A percentile compares a stretch with the other conserved stretches of the same genome.
These are phyloP conservation scores for Plectosphaerella sp. DNA, from an alignment of 2,329 filamentous ascomycete genomes.

Conservation along the genomic window DNA sequence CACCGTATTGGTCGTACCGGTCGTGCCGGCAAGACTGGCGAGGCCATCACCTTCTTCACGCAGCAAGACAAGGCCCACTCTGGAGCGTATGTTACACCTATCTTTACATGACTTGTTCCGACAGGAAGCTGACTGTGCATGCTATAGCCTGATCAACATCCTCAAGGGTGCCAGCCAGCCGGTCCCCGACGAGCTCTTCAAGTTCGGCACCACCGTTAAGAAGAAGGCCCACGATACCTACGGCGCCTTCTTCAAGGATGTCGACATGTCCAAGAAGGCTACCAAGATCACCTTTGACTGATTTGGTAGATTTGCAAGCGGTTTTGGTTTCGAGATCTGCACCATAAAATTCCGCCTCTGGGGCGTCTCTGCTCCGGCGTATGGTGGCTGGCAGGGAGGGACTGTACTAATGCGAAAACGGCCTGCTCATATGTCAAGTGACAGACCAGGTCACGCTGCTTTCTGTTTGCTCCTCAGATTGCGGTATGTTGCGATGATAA, in stretches of 20 bases:
- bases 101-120: not conserved
- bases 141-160: slow-evolving; percentile 77
- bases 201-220: slow-evolving; percentile 97
- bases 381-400: too few relatives aligned
- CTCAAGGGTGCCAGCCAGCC: slow-evolving; percentile 88
- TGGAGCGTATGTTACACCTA: slow-evolving; percentile 63
- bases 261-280: slow-evolving; percentile 75
- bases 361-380: too few relatives aligned
- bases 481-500: slow-evolving; percentile 36
- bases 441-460: slow-evolving; percentile 5
- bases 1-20: slow-evolving; percentile 95
- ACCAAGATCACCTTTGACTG: slow-evolving; percentile 90
- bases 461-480: slow-evolving; percentile 7
- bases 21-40: slow-evolving; percentile 81
- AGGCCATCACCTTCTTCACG: slow-evolving; percentile 91
- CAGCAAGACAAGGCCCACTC: slow-evolving; percentile 90
- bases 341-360: not conserved
- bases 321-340: slow-evolving; percentile 13
- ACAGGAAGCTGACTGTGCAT: slow-evolving; percentile 14
- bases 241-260: slow-evolving; percentile 92
- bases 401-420: too few relatives aligned
- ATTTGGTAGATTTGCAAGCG: not conserved
- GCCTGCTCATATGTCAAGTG: too few relatives aligned
- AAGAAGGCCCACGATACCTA: slow-evolving; percentile 97
- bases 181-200: slow-evolving; percentile 85